These are phyloP conservation scores for Cyphellophora europaea DNA, from an alignment of 2,329 filamentous ascomycete species.

Conservation along the genomic window DNA sequence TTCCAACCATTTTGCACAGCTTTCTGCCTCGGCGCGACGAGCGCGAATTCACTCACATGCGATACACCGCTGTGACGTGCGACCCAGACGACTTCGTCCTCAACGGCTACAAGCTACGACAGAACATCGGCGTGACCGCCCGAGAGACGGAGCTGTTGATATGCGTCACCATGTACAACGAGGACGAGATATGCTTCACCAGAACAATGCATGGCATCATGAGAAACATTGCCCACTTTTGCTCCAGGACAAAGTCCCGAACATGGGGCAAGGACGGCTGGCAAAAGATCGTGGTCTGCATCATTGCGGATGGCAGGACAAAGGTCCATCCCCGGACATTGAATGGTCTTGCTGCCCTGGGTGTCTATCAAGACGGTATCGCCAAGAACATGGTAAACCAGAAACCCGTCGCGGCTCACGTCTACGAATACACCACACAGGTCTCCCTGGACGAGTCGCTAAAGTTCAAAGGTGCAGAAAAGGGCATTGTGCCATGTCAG, in stretches of 20 bases:
- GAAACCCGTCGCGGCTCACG: slow-evolving; percentile 87
- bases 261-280: slow-evolving; percentile 96
- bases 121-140: slow-evolving; percentile 73
- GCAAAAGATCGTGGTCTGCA: slow-evolving; percentile 98
- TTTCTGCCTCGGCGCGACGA: slow-evolving; percentile 90
- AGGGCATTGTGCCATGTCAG: slow-evolving; percentile 95
- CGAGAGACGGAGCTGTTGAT: slow-evolving; percentile 95
- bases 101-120: slow-evolving; percentile 82
- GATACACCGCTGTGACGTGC: slow-evolving; percentile 96
- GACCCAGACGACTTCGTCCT: slow-evolving; percentile 89
- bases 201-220: slow-evolving; percentile 98
- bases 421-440: slow-evolving; percentile 98
- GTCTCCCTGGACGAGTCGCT: slow-evolving; percentile 91
- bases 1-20: slow-evolving; percentile 94
- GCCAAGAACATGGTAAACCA: slow-evolving; percentile 98
- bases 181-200: slow-evolving; percentile 93
- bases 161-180: slow-evolving; percentile 98
- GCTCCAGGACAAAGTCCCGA: slow-evolving; percentile 78
- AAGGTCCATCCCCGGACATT: slow-evolving; percentile 89
- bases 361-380: slow-evolving; percentile 95
- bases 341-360: slow-evolving; percentile 90
- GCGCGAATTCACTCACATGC: slow-evolving; percentile 96
- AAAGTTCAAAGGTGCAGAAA: slow-evolving; percentile 98
- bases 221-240: slow-evolving; percentile 97
- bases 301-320: slow-evolving; percentile 88